Evolutionary conservation across 441 rosid species (phyloP), one percentile per base, ranked within the genome.

Genomic region (Raphanus hybrid): DNA sequence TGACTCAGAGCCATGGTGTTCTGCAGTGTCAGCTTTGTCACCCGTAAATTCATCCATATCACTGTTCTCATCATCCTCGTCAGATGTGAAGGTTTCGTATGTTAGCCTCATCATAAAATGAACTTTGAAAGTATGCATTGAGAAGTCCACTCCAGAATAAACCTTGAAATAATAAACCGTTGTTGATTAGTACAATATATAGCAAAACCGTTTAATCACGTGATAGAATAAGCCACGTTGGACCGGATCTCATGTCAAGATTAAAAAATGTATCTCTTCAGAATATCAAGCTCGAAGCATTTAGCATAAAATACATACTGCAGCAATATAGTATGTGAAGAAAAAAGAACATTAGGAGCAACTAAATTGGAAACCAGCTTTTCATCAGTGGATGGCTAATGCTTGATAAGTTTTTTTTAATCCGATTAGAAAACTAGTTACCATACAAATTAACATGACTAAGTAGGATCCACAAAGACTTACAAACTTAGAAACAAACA

Each of bases 401-500:
- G 71, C 23, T 74, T 63, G 14, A 69, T 18, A 78, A 55, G 26
- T 18, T 35, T 50, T 23, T 65, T 58, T 0, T 63, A 6, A 69
- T 62, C 75, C 39, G 12, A 26, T 58, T 54, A 59, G 48, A 37
- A 66, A 65, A 39, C 64, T 18, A 68, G 71, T 70, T 54, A 71
- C 6, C 35, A 16, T 48, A 64, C 35, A 18, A 59, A 57, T 41
- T 41, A 63, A 45, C 75, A 48, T 61, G 35, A 54, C 73, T 65
- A 60, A 75, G 64, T 50, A 50, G 58, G 48, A 14, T 80, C 66
- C 65, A 57, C 8, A 41, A 16, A 50, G 74, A 86, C 99, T 96
- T 85, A 92, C 98, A 90, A 94, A 94, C 82, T 94, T 96, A 43
- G 98, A 96, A 84, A 94, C 85, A 85, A 94, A 96, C 87, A 96